Percentiles rank a stretch among this genome's conserved stretches.
phyloP scores from a whole-genome alignment of 495 filamentous ascomycete species.

The Polyplosphaeria fusca region DNA sequence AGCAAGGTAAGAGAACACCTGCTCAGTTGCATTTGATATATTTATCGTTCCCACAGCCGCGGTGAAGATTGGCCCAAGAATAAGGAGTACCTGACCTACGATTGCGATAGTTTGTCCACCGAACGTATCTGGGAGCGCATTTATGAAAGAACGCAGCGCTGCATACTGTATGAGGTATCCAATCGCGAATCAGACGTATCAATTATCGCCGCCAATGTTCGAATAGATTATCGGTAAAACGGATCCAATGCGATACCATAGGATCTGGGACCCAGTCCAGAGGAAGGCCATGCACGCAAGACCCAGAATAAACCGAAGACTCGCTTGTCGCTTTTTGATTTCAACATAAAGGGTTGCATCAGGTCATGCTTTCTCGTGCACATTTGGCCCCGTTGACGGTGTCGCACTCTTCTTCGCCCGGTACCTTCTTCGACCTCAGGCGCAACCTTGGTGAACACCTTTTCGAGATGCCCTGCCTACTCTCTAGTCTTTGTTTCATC shows the following conservation, averaged over 20 bases:
- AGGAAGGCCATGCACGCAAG: slow-evolving; percentile 34
- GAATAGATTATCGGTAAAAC: slow-evolving; percentile 61
- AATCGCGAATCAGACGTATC: slow-evolving; percentile 72
- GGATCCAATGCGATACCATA: slow-evolving; percentile 38
- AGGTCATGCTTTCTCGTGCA: too few relatives aligned
- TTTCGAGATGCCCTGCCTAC: neutral
- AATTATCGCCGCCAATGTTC: slow-evolving; percentile 61
- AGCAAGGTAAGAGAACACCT: slow-evolving; percentile 64
- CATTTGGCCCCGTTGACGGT: too few relatives aligned
- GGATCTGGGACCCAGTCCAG: slow-evolving; percentile 40
- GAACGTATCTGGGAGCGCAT: slow-evolving; percentile 66
- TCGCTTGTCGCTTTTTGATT: slow-evolving; percentile 16
- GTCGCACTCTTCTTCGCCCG: too few relatives aligned
- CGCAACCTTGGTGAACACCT: neutral
- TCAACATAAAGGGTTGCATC: too few relatives aligned
- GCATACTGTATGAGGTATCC: slow-evolving; percentile 67
- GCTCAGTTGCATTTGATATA: slow-evolving; percentile 62
- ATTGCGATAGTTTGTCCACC: slow-evolving; percentile 70
- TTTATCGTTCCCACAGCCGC: slow-evolving; percentile 65
- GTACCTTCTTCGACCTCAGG: too few relatives aligned
- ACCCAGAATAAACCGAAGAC: slow-evolving; percentile 11
- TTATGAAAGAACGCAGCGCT: slow-evolving; percentile 69
- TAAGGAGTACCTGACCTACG: slow-evolving; percentile 56
- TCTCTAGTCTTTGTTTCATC: neutral
- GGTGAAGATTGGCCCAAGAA: slow-evolving; percentile 64